Evolutionary conservation across 768 basidiomycete genomes (phyloP).

Genomic region (Trametes elegans): DNA sequence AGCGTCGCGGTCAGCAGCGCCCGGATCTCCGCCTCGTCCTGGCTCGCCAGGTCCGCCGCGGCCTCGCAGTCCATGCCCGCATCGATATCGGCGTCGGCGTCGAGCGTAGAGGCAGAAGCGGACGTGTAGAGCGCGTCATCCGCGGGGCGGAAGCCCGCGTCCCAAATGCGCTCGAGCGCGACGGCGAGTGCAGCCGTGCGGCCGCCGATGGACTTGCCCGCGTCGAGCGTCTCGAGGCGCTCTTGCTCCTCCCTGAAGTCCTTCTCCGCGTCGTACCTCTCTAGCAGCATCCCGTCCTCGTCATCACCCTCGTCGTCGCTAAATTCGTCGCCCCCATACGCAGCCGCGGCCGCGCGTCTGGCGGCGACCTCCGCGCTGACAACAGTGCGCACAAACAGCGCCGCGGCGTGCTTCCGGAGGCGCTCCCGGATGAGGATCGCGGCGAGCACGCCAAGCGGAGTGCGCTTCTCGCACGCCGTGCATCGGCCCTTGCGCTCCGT

Average conservation of each 20-base stretch:
- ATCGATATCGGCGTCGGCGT: conserved; percentile 5
- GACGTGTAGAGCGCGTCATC: conserved; percentile 29
- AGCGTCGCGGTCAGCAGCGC: conserved; percentile 58
- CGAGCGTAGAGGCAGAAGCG: background rate
- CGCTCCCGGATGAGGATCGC: conserved; percentile 48
- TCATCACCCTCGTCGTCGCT: conserved; percentile 18
- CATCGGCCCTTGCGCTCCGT: conserved; percentile 28
- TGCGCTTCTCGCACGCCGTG: conserved; percentile 28
- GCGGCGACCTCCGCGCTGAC: conserved; percentile 22
- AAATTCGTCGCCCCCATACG: background rate
- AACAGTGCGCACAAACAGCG: conserved; percentile 52
- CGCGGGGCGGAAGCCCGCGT: conserved; percentile 33
- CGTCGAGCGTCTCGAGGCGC: conserved; percentile 50
- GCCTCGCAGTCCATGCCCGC: conserved; percentile 30
- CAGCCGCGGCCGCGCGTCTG: conserved; percentile 1
- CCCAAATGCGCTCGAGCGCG: conserved; percentile 57
- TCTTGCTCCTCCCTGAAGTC: conserved; percentile 37
- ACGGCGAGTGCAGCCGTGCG: conserved; percentile 50
- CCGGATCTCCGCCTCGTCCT: conserved; percentile 46
- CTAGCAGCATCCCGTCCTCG: conserved; percentile 14
- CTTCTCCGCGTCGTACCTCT: conserved; percentile 30
- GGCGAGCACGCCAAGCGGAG: conserved; percentile 49
- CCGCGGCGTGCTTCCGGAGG: conserved; percentile 49
- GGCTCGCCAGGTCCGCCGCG: conserved; percentile 27
- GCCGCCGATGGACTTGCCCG: conserved; percentile 65